Percentiles rank a stretch among this genome's conserved stretches.
phyloP scores from a whole-genome alignment of 345 rosid species.

The Sonneratia caseolaris region DNA sequence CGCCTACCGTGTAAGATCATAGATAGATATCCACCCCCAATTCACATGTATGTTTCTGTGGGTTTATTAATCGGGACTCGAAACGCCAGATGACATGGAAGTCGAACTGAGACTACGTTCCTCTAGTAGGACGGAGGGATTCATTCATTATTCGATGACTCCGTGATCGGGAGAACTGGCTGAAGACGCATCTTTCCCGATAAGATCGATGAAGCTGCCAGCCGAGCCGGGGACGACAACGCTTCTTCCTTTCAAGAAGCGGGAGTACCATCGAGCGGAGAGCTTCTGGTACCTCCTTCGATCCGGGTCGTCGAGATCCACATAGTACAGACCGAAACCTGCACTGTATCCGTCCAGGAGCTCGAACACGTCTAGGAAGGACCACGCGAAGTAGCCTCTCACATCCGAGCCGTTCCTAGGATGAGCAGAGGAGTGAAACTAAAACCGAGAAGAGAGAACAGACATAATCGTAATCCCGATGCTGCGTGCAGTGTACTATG shows the following conservation, averaged over 20 bases:
- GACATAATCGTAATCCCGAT: too few species aligned
- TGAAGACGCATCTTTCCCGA: not conserved
- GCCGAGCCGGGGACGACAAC: not conserved
- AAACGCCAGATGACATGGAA: too few species aligned
- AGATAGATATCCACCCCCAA: too few species aligned
- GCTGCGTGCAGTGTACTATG: not conserved
- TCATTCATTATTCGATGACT: too few species aligned
- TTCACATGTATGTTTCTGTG: too few species aligned
- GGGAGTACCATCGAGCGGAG: constrained; percentile 15
- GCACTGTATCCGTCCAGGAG: constrained; percentile 8
- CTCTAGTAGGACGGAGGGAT: too few species aligned
- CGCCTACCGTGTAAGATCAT: too few species aligned
- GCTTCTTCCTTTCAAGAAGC: constrained; percentile 10
- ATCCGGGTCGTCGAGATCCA: constrained; percentile 17
- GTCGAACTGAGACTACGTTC: too few species aligned
- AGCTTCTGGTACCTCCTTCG: constrained; percentile 10
- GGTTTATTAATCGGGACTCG: too few species aligned
- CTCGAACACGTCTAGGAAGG: constrained; percentile 18
- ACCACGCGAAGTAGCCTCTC: constrained; percentile 19
- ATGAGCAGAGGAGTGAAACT: not conserved
- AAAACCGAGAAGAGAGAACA: not conserved
- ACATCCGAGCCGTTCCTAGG: constrained; percentile 10
- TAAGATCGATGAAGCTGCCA: not conserved
- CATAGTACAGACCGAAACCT: constrained; percentile 13
- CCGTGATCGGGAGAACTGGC: not conserved